Evolutionary conservation across 345 rosid genomes (phyloP).

Genomic region (Populus alba): DNA sequence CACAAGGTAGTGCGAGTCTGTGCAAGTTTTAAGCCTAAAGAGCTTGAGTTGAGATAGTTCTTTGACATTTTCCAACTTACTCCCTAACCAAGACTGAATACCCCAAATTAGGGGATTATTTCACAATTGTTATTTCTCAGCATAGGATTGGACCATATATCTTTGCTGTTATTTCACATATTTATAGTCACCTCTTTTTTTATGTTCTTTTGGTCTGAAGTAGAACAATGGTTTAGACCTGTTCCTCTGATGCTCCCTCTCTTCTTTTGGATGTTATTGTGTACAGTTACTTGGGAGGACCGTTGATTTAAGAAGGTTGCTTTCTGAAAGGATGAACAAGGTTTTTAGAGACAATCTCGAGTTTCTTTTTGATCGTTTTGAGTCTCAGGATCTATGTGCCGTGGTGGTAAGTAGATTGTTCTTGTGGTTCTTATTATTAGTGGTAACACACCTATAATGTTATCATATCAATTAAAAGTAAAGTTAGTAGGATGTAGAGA

Average conservation of each 20-base stretch:
- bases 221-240: not conserved
- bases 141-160: not conserved
- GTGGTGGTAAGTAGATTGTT: constrained; percentile 57
- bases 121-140: not conserved
- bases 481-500: not conserved
- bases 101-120: not conserved
- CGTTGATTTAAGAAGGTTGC: constrained; percentile 81
- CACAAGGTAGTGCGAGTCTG: too few species aligned
- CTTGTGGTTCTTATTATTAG: constrained; percentile 4
- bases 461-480: not conserved
- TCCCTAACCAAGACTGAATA: not conserved
- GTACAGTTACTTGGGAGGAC: constrained; percentile 91
- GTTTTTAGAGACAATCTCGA: constrained; percentile 92
- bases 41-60: too few species aligned
- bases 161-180: not conserved
- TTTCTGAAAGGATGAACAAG: constrained; percentile 87
- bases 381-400: constrained; percentile 94
- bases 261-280: constrained; percentile 13
- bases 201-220: not conserved
- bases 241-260: not conserved
- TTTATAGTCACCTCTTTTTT: not conserved
- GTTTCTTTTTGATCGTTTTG: constrained; percentile 92
- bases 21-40: too few species aligned
- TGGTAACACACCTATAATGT: not conserved
- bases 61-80: not conserved